These are phyloP conservation scores for Xerocomus potaroensis DNA, from an alignment of 768 basidiomycete genomes.

Conservation along the genomic window DNA sequence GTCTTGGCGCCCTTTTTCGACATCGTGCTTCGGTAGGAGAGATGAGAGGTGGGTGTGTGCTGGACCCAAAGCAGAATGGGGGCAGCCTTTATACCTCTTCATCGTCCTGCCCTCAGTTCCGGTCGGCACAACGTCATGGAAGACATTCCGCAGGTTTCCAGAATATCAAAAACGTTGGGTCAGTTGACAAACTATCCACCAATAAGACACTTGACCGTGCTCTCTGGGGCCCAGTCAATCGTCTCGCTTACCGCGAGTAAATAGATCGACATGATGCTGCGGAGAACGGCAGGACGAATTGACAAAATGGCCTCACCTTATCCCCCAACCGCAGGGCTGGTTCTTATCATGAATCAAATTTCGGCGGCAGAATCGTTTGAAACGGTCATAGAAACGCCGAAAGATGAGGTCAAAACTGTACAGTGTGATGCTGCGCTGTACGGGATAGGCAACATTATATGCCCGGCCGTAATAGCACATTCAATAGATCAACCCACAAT, in stretches of 20 bases:
- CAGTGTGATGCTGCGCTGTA: background rate
- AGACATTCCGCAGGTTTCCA: conserved; percentile 4
- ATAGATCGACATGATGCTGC: conserved; percentile 14
- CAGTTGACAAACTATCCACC: conserved; percentile 2
- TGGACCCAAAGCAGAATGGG: background rate
- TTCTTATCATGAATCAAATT: conserved; percentile 21
- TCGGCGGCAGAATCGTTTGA: background rate
- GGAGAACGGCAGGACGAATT: conserved; percentile 9
- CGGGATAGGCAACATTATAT: conserved; percentile 1
- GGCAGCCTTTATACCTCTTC: conserved; percentile 20
- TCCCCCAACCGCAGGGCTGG: conserved; percentile 15
- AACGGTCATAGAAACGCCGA: conserved; percentile 1
- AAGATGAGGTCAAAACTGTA: background rate
- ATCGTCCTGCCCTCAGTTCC: conserved; percentile 28
- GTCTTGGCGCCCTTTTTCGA: conserved; percentile 23
- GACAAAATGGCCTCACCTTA: conserved; percentile 10
- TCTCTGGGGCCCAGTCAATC: conserved; percentile 5
- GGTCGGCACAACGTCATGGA: conserved; percentile 11
- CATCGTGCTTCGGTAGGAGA: conserved; percentile 16
- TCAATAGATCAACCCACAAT: conserved; percentile 1
- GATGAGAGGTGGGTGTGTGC: conserved; percentile 1
- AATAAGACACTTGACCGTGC: conserved; percentile 2
- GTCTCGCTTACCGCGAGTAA: conserved; percentile 1
- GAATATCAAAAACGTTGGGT: conserved; percentile 3
- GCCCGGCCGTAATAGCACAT: background rate